Conservation (phyloP, 1,284 basidiomycete genomes). For the Ganoderma lucidum region DNA sequence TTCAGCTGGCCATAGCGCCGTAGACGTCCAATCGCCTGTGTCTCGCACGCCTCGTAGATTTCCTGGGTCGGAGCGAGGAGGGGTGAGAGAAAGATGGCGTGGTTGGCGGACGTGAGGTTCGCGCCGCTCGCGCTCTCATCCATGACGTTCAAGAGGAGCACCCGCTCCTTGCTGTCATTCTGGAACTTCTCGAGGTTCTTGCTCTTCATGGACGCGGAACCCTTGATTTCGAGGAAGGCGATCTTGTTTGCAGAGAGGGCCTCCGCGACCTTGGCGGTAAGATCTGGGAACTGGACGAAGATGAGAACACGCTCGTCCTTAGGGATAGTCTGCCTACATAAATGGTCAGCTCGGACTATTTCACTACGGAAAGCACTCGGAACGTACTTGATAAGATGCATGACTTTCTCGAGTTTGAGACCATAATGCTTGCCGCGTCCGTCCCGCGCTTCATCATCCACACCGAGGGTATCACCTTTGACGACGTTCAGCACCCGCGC, state of each 20-base stretch:
- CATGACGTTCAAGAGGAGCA: constrained; percentile 90
- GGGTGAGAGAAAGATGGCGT: constrained; percentile 94
- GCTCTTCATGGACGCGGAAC: constrained; percentile 79
- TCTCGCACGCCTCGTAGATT: constrained; percentile 88
- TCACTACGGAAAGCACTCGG: not conserved
- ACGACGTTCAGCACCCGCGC: constrained; percentile 84
- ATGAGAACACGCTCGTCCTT: constrained; percentile 85
- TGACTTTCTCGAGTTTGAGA: constrained; percentile 87
- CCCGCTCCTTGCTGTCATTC: constrained; percentile 75
- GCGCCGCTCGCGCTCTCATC: constrained; percentile 94
- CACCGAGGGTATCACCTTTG: constrained; percentile 81
- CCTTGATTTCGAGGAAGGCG: constrained; percentile 83
- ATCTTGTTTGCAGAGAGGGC: constrained; percentile 80
- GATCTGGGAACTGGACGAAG: constrained; percentile 94
- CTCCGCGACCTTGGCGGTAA: constrained; percentile 90
- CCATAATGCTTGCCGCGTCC: constrained; percentile 85
- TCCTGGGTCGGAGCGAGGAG: constrained; percentile 81
- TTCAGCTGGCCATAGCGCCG: constrained; percentile 88
- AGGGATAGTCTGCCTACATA: constrained; percentile 68
- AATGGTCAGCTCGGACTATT: not conserved
- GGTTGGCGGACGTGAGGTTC: constrained; percentile 93
- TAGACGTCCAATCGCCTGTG: constrained; percentile 90
- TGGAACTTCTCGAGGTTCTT: constrained; percentile 89
- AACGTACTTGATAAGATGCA: constrained; percentile 82
- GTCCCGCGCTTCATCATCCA: constrained; percentile 80